Base-by-base conservation (phyloP, 805 yeast species). In the Cyberlindnera xylosilytica region DNA sequence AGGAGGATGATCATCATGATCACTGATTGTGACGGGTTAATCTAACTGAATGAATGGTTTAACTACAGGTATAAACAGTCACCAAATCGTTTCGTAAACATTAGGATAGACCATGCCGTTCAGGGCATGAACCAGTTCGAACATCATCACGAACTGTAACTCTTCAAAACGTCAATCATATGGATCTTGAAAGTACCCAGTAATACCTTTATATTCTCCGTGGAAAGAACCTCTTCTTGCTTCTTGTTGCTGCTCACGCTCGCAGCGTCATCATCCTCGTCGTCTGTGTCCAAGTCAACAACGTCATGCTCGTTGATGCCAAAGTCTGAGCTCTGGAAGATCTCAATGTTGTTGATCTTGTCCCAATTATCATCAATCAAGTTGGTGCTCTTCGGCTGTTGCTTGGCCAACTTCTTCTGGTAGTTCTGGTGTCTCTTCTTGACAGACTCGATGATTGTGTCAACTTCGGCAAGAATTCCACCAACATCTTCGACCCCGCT, bases 1-100 rank as follows among this genome's bases (percentile, higher is more conserved):
- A 79, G 69, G 96, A 90, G 69, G 96, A 87, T 56, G 90, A 91
- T 19, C 97, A 91, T 42, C 96, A 89, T 66, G 58, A 53, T 38
- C 56, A 53, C 29, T 53, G 22, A 38, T 16, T 16, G 20, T 29
- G 24, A 22, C 10, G 10, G 10, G 24, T 22, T 4, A 27, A 7
- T 27, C 30, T 27, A 7, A 13, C 5, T 27, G 38, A 17, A 26
- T 26, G 9, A 7, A 36, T 27, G 30, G 16, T 9, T 27, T n/a
- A n/a, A n/a, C 16, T n/a, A 27, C 16, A 27, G n/a, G n/a, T n/a
- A n/a, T n/a, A n/a, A n/a, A n/a, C n/a, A n/a, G n/a, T n/a, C n/a
- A n/a, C n/a, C n/a, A n/a, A n/a, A n/a, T n/a, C n/a, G n/a, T n/a
- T n/a, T n/a, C n/a, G n/a, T n/a, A n/a, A n/a, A n/a, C n/a, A n/a